A percentile compares a stretch with the other conserved stretches of the same genome.
These are phyloP conservation scores for Raddia guianensis DNA, from an alignment of 176 grass and related monocot genomes.

Conservation along the genomic window DNA sequence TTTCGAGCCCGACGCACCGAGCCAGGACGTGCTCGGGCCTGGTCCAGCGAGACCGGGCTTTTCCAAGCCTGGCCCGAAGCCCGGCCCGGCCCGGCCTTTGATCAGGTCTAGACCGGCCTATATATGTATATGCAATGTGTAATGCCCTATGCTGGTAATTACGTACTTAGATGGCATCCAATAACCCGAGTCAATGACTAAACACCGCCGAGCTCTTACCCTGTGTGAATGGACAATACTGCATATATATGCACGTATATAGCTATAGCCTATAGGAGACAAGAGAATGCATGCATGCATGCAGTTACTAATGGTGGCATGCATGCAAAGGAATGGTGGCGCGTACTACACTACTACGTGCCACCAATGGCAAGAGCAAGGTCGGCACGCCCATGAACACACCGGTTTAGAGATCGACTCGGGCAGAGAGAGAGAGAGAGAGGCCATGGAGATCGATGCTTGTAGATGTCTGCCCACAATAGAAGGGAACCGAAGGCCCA, in stretches of 20 bases:
- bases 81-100: too few relatives aligned
- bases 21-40: too few relatives aligned
- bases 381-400: conserved; percentile 5
- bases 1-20: too few relatives aligned
- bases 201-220: not conserved
- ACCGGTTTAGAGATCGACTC: not conserved
- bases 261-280: too few relatives aligned
- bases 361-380: not conserved
- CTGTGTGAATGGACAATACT: conserved; percentile 23
- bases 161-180: not conserved
- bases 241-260: not conserved
- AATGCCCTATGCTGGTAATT: too few relatives aligned
- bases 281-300: not conserved
- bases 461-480: not conserved
- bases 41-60: too few relatives aligned
- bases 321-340: conserved; percentile 1
- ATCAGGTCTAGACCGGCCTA: too few relatives aligned
- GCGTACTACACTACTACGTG: conserved; percentile 5
- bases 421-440: not conserved
- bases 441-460: not conserved
- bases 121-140: too few relatives aligned
- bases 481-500: conserved; percentile 32
- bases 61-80: too few relatives aligned
- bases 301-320: not conserved
- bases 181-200: not conserved